Evolutionary conservation across 768 basidiomycete species (phyloP), one percentile per base, ranked within the genome.

Genomic region (Tephrocybe sp.): DNA sequence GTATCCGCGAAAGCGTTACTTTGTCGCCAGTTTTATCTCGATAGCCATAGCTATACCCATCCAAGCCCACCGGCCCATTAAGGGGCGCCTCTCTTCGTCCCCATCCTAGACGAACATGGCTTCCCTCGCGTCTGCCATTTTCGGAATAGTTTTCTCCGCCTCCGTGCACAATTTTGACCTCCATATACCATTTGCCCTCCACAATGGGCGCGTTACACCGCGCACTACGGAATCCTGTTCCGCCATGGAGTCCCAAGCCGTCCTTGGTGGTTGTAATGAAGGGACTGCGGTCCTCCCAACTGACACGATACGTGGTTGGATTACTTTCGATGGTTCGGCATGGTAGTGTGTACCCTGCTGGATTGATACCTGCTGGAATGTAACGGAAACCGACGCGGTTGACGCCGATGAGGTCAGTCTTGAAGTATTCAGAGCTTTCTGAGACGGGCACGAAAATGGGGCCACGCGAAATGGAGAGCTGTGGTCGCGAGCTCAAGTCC

Each of bases 21-120:
- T 91, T 94, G 54, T 98, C 92, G 11, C 97, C 96, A 0, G 85
- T 86, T 59, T 85, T 92, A 77, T 99, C 97, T 43, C 96, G 83
- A 59, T 86, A 78, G 5, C 87, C 92, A 61, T 98, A 98, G 53
- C 86, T 87, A 66, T 98, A 98, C 2, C 88, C 95, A 60, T 99
- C 97, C 9, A 95, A 70, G 0, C 97, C 97, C 13, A 84, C 93
- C 0, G 97, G 97, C 0, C 84, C 92, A 57, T 97, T 96, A 35
- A 98, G 73, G n/a, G 89, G 84, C 6, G 93, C 89, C 67, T 99
- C 97, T 48, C 97, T 77, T 31, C 97, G 74, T 2, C 83, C 96
- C 84, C 92, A 96, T 1, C 97, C 97, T 1, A 98, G 69, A 15
- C 97, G 75, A 28, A 98, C 87, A 69, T 98, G 87, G 44, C 89